Conservation (phyloP, 352 stramenopile species). For the Pythium periplocum region DNA sequence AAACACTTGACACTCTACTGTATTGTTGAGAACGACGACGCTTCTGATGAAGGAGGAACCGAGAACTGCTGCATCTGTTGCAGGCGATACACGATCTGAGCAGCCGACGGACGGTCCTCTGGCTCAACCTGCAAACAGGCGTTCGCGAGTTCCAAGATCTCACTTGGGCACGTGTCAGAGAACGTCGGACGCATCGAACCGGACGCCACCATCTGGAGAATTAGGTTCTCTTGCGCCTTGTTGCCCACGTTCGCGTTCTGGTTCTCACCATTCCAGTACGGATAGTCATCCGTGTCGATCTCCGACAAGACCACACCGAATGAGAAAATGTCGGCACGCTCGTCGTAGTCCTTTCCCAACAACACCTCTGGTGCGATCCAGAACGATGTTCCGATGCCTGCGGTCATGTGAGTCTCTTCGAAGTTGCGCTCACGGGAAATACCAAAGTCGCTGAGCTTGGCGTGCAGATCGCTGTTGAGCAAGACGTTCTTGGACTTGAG, state of each 20-base stretch:
- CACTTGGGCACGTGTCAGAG: constrained; percentile 34
- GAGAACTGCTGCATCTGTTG: constrained; percentile 26
- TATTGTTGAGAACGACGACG: too few relatives aligned
- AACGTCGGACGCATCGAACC: constrained; percentile 53
- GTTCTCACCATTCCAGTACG: constrained; percentile 59
- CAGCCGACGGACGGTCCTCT: constrained; percentile 48
- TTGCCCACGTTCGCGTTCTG: constrained; percentile 37
- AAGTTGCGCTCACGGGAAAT: constrained; percentile 51
- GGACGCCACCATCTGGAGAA: constrained; percentile 59
- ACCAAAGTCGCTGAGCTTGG: constrained; percentile 78
- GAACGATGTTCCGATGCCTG: constrained; percentile 60
- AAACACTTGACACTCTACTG: too few relatives aligned
- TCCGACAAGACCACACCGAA: constrained; percentile 45
- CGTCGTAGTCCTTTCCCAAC: constrained; percentile 48
- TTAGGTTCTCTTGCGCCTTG: constrained; percentile 44
- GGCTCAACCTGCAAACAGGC: constrained; percentile 49
- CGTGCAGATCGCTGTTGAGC: constrained; percentile 41
- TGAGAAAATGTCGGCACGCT: constrained; percentile 53
- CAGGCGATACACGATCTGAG: constrained; percentile 53
- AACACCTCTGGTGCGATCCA: constrained; percentile 71
- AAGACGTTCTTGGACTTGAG: constrained; percentile 40
- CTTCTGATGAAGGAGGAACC: too few relatives aligned
- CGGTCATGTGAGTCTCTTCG: constrained; percentile 66
- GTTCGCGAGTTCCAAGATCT: constrained; percentile 41
- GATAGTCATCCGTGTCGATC: constrained; percentile 56